Conservation (phyloP, 768 basidiomycete genomes). For the Lentinus brumalis region DNA sequence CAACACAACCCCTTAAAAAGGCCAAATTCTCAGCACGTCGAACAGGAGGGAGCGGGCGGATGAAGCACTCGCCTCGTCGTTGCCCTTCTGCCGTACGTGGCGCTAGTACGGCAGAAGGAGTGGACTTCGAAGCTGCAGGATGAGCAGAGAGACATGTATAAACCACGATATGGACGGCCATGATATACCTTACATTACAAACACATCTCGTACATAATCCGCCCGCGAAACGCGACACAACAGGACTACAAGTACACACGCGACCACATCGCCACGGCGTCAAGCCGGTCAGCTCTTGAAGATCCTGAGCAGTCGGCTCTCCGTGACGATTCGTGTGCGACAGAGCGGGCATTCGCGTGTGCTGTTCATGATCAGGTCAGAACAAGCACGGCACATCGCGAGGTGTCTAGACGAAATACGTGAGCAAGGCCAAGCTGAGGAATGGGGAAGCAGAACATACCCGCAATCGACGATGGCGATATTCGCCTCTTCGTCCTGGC, state of each 20-base stretch:
- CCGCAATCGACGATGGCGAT: slow-evolving; percentile 96
- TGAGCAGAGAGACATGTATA: no score
- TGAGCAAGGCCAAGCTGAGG: background rate
- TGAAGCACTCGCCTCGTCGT: no score
- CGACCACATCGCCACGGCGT: background rate
- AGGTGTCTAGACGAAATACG: slow-evolving; percentile 56
- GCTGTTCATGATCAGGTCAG: slow-evolving; percentile 76
- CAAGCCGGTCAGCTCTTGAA: slow-evolving; percentile 47
- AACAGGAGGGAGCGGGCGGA: no score
- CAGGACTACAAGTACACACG: no score
- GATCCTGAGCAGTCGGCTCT: slow-evolving; percentile 77
- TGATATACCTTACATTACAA: no score
- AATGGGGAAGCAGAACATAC: slow-evolving; percentile 43
- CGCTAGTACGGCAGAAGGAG: no score
- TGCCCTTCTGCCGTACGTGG: no score
- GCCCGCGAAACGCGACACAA: background rate
- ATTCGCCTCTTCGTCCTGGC: slow-evolving; percentile 93
- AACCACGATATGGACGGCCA: no score
- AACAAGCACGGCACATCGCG: slow-evolving; percentile 75
- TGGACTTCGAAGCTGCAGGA: no score
- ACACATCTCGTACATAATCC: background rate
- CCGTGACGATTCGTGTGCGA: slow-evolving; percentile 84
- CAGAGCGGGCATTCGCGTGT: slow-evolving; percentile 90
- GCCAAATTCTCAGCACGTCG: no score
- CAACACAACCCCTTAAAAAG: no score